Conservation (phyloP, 2,329 filamentous ascomycete species). For the Chalaropsis ovoidea region DNA sequence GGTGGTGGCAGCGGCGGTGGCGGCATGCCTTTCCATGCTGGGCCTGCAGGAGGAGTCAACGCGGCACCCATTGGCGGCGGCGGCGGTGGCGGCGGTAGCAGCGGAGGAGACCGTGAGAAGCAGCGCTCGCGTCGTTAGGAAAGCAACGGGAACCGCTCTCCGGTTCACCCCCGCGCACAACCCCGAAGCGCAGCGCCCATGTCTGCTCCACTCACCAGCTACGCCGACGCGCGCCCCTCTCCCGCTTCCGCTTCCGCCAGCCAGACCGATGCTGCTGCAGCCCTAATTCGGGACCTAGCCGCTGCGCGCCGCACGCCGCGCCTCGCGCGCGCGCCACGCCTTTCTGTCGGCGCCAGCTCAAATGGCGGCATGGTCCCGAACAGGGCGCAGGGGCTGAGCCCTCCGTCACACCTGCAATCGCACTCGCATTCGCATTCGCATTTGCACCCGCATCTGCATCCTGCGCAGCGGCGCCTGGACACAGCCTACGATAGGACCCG, state of each 20-base stretch:
- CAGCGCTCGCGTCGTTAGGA: slow-evolving; percentile 32
- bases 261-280: neutral
- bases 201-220: neutral
- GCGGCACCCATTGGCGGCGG: slow-evolving; percentile 28
- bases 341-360: neutral
- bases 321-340: neutral
- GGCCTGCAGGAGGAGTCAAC: slow-evolving; percentile 22
- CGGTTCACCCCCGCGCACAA: neutral
- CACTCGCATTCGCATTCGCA: no score
- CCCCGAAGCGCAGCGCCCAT: neutral
- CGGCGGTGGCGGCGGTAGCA: slow-evolving; percentile 30
- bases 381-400: neutral
- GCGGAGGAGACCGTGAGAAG: slow-evolving; percentile 31
- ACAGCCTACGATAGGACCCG: no score
- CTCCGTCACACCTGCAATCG: neutral
- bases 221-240: neutral
- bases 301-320: neutral
- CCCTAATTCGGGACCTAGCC: neutral
- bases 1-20: neutral
- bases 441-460: no score
- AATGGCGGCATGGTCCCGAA: neutral
- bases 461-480: no score
- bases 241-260: neutral
- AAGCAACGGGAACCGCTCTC: slow-evolving; percentile 5
- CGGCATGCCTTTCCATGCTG: neutral